Conservation (phyloP, 495 filamentous ascomycete genomes). For the Viridothelium virens region DNA sequence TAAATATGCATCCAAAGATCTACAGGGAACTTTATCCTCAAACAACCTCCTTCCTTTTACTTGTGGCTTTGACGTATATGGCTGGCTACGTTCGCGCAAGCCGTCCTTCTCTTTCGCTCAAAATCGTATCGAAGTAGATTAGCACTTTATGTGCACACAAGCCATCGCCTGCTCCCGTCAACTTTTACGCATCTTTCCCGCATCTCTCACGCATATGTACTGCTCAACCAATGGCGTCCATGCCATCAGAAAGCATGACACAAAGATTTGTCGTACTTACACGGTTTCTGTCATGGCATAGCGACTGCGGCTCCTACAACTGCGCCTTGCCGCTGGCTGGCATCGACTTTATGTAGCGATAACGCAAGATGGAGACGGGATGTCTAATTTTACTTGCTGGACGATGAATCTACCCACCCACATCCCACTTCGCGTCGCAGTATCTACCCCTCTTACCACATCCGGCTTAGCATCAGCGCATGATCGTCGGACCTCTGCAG, state of each 20-base stretch:
- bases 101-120: not conserved
- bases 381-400: constrained; percentile 11
- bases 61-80: not conserved
- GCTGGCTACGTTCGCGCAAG: not conserved
- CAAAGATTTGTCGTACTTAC: not conserved
- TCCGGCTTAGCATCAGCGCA: not conserved
- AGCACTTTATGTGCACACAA: not conserved
- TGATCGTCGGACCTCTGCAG: constrained; percentile 4
- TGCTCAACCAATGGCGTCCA: not conserved
- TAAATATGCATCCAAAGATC: not conserved
- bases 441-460: constrained; percentile 5
- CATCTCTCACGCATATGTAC: too few relatives aligned
- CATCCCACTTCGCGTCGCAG: constrained; percentile 11
- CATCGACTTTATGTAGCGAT: not conserved
- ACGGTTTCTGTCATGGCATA: not conserved
- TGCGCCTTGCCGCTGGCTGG: not conserved
- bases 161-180: too few relatives aligned
- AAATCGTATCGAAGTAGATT: not conserved
- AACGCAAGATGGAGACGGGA: not conserved
- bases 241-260: not conserved
- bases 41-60: not conserved
- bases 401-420: not conserved
- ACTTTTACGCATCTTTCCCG: too few relatives aligned
- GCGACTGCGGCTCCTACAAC: not conserved
- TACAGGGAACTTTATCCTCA: not conserved